Conservation (phyloP, 2,329 filamentous ascomycete species). For the Apiospora saccharicola region DNA sequence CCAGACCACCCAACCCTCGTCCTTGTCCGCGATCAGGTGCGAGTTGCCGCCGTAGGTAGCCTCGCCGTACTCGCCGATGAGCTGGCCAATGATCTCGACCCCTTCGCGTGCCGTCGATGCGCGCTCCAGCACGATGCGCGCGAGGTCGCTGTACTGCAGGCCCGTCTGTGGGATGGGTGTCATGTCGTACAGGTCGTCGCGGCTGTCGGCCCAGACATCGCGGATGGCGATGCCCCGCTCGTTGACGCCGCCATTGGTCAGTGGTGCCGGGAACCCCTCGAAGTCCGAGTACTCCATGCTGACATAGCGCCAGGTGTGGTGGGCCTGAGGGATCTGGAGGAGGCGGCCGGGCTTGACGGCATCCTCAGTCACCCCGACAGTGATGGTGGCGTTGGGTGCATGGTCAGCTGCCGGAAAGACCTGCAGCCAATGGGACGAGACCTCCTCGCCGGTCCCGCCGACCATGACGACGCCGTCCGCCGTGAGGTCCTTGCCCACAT, state of each 20-base stretch:
- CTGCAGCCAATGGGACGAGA: slow-evolving; percentile 55
- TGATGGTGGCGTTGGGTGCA: slow-evolving; percentile 49
- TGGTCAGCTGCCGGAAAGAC: slow-evolving; percentile 52
- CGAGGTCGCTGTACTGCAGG: slow-evolving; percentile 50
- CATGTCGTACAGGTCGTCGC: slow-evolving; percentile 48
- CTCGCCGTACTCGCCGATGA: slow-evolving; percentile 49
- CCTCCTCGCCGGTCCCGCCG: slow-evolving; percentile 55
- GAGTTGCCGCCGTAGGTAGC: slow-evolving; percentile 52
- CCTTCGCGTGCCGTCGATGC: slow-evolving; percentile 49
- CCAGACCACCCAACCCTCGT: slow-evolving; percentile 42
- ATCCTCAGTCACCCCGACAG: slow-evolving; percentile 50
- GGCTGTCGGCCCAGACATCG: slow-evolving; percentile 50
- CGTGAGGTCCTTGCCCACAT: slow-evolving; percentile 54
- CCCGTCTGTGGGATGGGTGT: slow-evolving; percentile 50
- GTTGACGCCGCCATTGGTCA: slow-evolving; percentile 53
- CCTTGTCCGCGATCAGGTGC: slow-evolving; percentile 48
- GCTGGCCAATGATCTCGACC: slow-evolving; percentile 49
- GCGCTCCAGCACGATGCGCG: slow-evolving; percentile 49
- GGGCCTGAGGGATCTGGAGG: slow-evolving; percentile 37
- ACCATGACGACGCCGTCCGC: slow-evolving; percentile 51
- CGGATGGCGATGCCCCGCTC: slow-evolving; percentile 50
- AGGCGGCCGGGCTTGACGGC: slow-evolving; percentile 45
- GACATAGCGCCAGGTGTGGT: slow-evolving; percentile 38
- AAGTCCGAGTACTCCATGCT: slow-evolving; percentile 46
- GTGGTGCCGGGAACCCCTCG: slow-evolving; percentile 51